Evolutionary conservation across 1,284 basidiomycete species (phyloP).

Genomic region (Puccinia sorghi): DNA sequence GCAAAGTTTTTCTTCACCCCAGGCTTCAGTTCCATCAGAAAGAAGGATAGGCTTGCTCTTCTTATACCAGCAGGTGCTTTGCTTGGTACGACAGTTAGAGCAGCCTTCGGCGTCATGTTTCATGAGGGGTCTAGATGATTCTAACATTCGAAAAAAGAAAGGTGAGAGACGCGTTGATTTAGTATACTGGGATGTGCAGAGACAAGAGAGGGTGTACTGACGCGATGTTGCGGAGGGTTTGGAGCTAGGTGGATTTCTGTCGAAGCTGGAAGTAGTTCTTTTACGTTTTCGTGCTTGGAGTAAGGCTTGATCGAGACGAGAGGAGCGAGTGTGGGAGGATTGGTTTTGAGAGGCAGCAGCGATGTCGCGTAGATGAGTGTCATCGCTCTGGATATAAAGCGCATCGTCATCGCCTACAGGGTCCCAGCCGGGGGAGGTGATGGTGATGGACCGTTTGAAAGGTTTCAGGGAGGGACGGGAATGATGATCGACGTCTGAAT

Average conservation of each 20-base stretch:
- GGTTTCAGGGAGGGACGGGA: neutral
- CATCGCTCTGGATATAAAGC: slow-evolving; percentile 41
- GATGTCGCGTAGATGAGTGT: slow-evolving; percentile 11
- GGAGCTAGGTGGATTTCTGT: neutral
- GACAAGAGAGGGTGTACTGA: neutral
- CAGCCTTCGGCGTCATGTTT: slow-evolving; percentile 45
- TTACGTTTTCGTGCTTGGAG: slow-evolving; percentile 37
- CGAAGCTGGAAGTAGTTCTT: slow-evolving; percentile 10
- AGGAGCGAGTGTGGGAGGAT: neutral
- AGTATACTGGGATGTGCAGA: neutral
- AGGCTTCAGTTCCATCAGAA: slow-evolving; percentile 29
- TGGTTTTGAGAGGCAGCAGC: slow-evolving; percentile 6
- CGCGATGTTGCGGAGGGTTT: slow-evolving; percentile 21
- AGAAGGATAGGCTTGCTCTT: slow-evolving; percentile 26
- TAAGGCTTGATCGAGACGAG: slow-evolving; percentile 20
- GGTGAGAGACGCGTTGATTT: neutral
- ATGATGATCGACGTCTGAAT: neutral
- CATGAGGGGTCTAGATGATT: neutral
- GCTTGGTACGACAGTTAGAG: slow-evolving; percentile 34
- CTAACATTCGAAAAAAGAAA: neutral
- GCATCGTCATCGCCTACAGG: slow-evolving; percentile 41
- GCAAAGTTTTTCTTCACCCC: slow-evolving; percentile 45
- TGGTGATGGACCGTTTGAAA: neutral
- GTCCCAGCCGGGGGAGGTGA: slow-evolving; percentile 41
- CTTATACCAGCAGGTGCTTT: slow-evolving; percentile 40